Base-by-base conservation (phyloP, 306 rosid species). In the Argentina anserina region DNA sequence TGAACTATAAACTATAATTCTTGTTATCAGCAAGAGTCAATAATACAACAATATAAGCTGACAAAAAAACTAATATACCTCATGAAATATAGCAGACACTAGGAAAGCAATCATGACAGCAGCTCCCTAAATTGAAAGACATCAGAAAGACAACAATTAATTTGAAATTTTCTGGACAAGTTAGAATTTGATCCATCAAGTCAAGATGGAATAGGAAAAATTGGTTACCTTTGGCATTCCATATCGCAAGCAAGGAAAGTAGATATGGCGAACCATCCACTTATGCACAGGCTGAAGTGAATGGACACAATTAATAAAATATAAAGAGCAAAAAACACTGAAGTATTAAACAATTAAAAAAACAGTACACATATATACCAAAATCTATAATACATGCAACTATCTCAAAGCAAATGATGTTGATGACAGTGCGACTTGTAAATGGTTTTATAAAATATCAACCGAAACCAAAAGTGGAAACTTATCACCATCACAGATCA, bases 191-290 rank as follows among this genome's bases (percentile, higher is more conserved):
- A 34, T 36, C 21, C 39, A 43, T 71, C 61, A 43, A 37, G 12
- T 63, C 8, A 18, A 52, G 37, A 69, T 59, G 21, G 17, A 20
- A 34, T n/a, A 67, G 53, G 65, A 55, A 37, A 23, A 25, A 70
- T 29, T 53, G 72, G 72, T 70, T 84, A 95, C 99, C 99, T 87
- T 95, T 7, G 96, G 92, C 43, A 95, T 74, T 45, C 99, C 99
- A 39, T 77, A 69, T 23, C 91, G 81, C 70, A 95, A 64, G 84
- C 99, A 95, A 66, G 99, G 99, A 75, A 91, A 85, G 77, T 90
- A 95, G 67, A 95, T 69, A 81, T 95, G 99, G 39, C 99, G 99
- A 76, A 91, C 69, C 97, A 95, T 91, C 99, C 99, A 95, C 77
- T 86, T 95, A 84, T 95, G 97, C 77, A 95, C 97, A 77, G 99